Percentiles rank a stretch among this genome's conserved stretches.
Evolutionary conservation across 192 early-diverging fungal genomes (phyloP).

Genomic region (Coemansia sp.): DNA sequence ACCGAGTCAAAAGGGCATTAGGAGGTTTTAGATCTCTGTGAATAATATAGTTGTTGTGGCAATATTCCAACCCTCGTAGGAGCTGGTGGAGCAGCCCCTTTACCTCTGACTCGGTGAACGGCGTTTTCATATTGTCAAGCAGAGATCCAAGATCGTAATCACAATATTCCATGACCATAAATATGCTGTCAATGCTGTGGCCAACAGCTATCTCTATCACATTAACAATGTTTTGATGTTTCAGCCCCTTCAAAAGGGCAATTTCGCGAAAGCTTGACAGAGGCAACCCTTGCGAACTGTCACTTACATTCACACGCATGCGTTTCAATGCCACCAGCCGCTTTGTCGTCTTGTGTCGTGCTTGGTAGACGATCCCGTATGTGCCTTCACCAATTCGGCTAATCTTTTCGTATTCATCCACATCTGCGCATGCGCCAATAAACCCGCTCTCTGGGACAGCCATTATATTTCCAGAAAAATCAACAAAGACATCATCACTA

Average conservation of each 20-base stretch:
- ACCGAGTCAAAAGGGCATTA: conserved; percentile 66
- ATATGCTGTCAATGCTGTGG: conserved; percentile 69
- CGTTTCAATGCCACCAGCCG: conserved; percentile 64
- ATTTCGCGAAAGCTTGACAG: conserved; percentile 78
- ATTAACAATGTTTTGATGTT: conserved; percentile 74
- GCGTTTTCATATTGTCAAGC: conserved; percentile 23
- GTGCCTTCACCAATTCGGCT: conserved; percentile 91
- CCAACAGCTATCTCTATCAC: conserved; percentile 74
- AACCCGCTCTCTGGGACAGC: conserved; percentile 49
- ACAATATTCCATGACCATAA: conserved; percentile 91
- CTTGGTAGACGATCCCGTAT: conserved; percentile 88
- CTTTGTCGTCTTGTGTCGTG: conserved; percentile 53
- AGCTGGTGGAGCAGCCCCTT: conserved; percentile 77
- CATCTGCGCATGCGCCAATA: conserved; percentile 69
- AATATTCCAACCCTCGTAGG: conserved; percentile 66
- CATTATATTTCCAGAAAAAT: conserved; percentile 23
- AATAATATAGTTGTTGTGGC: conserved; percentile 66
- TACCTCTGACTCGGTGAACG: conserved; percentile 39
- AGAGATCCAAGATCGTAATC: conserved; percentile 54
- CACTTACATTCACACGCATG: conserved; percentile 57
- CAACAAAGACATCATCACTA: conserved; percentile 5
- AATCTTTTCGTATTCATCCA: conserved; percentile 86
- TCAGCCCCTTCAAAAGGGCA: conserved; percentile 61
- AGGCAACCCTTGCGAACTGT: conserved; percentile 60
- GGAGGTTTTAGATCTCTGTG: conserved; percentile 78